Percentiles rank a stretch among this genome's conserved stretches.
These are phyloP conservation scores for Naganishia cerealis DNA, from an alignment of 1,284 basidiomycete genomes.

Conservation along the genomic window DNA sequence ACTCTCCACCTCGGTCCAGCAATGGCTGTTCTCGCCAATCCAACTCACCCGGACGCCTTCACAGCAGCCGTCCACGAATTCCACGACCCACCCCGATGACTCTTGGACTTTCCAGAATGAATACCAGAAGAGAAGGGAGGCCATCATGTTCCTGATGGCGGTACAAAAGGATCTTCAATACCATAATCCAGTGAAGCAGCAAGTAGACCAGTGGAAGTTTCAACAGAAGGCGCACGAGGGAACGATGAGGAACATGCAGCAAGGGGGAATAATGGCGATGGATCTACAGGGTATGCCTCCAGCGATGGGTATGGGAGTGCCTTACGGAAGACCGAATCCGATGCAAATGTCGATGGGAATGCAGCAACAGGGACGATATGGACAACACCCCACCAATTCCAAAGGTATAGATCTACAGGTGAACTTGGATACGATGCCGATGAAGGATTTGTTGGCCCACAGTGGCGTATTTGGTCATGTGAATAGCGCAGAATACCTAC, in stretches of 20 bases:
- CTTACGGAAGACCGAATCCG: background rate
- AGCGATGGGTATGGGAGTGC: slow-evolving; percentile 12
- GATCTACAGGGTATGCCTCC: background rate
- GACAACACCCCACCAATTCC: background rate
- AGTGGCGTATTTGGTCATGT: slow-evolving; percentile 24
- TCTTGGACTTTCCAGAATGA: slow-evolving; percentile 11
- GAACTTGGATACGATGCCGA: slow-evolving; percentile 15
- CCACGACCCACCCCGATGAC: slow-evolving; percentile 5
- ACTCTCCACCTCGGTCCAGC: slow-evolving; percentile 16
- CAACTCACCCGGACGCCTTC: slow-evolving; percentile 26
- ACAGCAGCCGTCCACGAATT: slow-evolving; percentile 7
- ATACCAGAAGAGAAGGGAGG: slow-evolving; percentile 3
- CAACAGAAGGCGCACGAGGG: slow-evolving; percentile 12
- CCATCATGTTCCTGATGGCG: slow-evolving; percentile 9
- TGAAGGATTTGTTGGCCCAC: slow-evolving; percentile 10
- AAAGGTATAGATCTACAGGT: slow-evolving; percentile 7
- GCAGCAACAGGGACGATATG: slow-evolving; percentile 11
- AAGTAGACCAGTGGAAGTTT: slow-evolving; percentile 8
- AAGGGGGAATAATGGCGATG: background rate
- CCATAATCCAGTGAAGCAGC: slow-evolving; percentile 20
- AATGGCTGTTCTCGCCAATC: slow-evolving; percentile 29
- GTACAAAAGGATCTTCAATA: slow-evolving; percentile 19
- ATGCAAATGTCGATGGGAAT: slow-evolving; percentile 23
- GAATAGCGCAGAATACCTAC: slow-evolving; percentile 22
- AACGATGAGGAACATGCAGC: background rate